phyloP scores from a whole-genome alignment of 2,329 filamentous ascomycete species.

The Colletotrichum godetiae region DNA sequence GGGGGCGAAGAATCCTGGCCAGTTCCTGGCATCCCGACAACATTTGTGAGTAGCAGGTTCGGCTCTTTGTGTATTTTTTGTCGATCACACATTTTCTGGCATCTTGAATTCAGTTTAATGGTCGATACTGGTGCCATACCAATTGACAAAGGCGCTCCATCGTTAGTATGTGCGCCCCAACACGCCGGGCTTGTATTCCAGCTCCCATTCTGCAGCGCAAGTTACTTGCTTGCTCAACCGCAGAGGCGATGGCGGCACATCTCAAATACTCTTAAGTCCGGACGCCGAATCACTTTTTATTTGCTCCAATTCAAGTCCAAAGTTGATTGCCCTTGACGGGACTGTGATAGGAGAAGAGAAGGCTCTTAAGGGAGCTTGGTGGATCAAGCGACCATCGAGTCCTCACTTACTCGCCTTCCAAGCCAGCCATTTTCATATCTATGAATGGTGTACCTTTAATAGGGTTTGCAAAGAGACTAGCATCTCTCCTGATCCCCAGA shows the following conservation, averaged over 20 bases:
- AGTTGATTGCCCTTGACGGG: background rate
- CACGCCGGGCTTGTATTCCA: too few species aligned
- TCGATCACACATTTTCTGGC: too few species aligned
- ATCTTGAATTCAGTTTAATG: too few species aligned
- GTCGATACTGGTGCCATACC: too few species aligned
- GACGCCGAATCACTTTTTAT: background rate
- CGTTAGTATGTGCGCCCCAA: too few species aligned
- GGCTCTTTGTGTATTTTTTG: too few species aligned
- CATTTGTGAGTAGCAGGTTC: too few species aligned
- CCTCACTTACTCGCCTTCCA: background rate
- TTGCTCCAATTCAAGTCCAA: background rate
- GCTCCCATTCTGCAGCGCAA: too few species aligned
- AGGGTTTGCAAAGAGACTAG: background rate
- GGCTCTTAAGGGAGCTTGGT: background rate
- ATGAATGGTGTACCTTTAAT: background rate
- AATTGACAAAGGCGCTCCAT: too few species aligned
- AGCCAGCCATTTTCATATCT: background rate
- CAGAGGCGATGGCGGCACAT: background rate
- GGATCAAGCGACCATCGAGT: background rate
- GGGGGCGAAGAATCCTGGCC: too few species aligned
- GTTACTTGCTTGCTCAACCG: background rate
- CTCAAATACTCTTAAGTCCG: background rate
- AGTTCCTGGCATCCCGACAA: too few species aligned
- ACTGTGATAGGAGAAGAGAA: background rate
- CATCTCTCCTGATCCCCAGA: background rate